Evolutionary conservation across 2,329 filamentous ascomycete species (phyloP).

Genomic region (Phoma sp.): DNA sequence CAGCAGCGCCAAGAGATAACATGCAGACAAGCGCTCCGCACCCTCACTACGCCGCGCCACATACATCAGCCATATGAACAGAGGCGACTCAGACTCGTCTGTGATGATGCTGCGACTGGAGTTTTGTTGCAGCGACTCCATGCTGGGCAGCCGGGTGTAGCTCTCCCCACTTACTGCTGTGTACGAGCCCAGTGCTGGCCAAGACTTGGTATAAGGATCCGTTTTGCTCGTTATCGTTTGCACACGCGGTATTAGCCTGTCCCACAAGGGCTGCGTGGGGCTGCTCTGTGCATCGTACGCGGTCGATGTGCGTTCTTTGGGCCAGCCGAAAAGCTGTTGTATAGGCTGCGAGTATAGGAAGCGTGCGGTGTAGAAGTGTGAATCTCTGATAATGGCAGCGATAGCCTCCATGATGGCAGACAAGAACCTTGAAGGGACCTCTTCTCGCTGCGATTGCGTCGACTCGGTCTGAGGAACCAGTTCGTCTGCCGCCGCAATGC

Average conservation of each 20-base stretch:
- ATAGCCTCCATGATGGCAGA: constrained; percentile 78
- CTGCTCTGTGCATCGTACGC: constrained; percentile 26
- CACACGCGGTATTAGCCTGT: constrained; percentile 47
- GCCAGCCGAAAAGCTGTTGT: constrained; percentile 41
- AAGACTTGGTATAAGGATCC: constrained; percentile 51
- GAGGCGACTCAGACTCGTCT: constrained; percentile 54
- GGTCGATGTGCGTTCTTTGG: constrained; percentile 30
- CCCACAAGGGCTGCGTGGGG: constrained; percentile 35
- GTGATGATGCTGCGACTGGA: constrained; percentile 40
- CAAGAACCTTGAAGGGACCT: constrained; percentile 61
- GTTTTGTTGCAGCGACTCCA: constrained; percentile 38
- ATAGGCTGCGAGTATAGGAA: constrained; percentile 54
- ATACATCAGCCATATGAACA: constrained; percentile 57
- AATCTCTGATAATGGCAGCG: constrained; percentile 76
- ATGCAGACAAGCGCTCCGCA: constrained; percentile 50
- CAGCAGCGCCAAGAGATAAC: constrained; percentile 48
- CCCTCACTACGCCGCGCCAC: constrained; percentile 52
- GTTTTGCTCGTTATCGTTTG: constrained; percentile 48
- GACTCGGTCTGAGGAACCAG: constrained; percentile 24
- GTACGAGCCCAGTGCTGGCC: constrained; percentile 51
- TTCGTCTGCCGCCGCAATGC: constrained; percentile 40
- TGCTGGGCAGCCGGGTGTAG: constrained; percentile 40
- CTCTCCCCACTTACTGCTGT: constrained; percentile 34
- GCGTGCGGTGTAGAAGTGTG: constrained; percentile 76
- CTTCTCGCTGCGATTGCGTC: constrained; percentile 25